phyloP scores from a whole-genome alignment of 306 rosid genomes.

The Quercus variabilis region DNA sequence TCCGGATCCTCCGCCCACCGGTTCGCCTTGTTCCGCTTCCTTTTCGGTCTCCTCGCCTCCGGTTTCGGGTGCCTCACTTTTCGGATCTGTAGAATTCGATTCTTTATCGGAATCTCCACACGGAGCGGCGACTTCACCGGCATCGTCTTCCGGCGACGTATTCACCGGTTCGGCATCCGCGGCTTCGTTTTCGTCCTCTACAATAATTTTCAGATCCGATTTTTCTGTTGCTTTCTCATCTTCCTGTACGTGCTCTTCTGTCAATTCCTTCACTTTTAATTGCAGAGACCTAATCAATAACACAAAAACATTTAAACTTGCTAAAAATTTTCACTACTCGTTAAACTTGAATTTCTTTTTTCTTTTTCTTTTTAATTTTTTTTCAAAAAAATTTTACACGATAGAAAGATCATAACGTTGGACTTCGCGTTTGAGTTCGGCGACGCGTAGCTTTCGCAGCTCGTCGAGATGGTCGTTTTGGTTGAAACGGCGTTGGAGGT shows the following conservation, averaged over 20 bases:
- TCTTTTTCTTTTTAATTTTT: no score
- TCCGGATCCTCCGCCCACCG: neutral
- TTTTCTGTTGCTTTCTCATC: neutral
- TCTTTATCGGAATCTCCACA: neutral
- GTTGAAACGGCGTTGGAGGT: slow-evolving; percentile 26
- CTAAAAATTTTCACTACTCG: neutral
- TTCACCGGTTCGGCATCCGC: neutral
- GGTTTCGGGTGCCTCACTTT: neutral
- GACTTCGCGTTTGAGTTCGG: slow-evolving; percentile 31
- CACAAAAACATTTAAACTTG: neutral
- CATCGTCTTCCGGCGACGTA: neutral
- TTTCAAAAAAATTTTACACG: slow-evolving; percentile 1
- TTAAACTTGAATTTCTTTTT: no score
- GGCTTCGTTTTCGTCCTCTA: neutral
- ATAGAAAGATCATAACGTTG: slow-evolving; percentile 24
- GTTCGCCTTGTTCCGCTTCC: neutral
- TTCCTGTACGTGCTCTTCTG: slow-evolving; percentile 14
- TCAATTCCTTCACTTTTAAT: slow-evolving; percentile 20
- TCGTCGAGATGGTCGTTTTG: slow-evolving; percentile 18
- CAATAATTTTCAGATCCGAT: slow-evolving; percentile 17
- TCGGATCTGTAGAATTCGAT: slow-evolving; percentile 22
- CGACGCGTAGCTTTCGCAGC: slow-evolving; percentile 32
- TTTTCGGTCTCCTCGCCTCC: neutral
- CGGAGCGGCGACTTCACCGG: neutral
- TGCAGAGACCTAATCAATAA: slow-evolving; percentile 24